These are phyloP conservation scores for Spergularia azorica DNA, from an alignment of 179 eudicot species.

Conservation along the genomic window DNA sequence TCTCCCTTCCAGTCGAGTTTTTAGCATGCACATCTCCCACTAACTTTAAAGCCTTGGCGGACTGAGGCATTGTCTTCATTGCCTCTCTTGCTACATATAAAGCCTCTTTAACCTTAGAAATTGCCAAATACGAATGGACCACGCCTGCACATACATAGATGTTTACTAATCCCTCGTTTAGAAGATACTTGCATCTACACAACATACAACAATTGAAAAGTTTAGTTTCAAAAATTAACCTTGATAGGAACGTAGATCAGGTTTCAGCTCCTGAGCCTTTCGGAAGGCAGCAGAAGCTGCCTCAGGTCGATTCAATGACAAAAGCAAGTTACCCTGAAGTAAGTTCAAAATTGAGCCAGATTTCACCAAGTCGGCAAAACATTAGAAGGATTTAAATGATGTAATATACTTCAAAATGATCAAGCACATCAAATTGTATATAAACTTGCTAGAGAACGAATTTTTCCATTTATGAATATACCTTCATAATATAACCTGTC, in stretches of 20 bases:
- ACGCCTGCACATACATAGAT: slow-evolving; percentile 50
- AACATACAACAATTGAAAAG: not conserved
- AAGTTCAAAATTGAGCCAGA: slow-evolving; percentile 5
- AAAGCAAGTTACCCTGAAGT: slow-evolving; percentile 80
- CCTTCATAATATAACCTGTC: slow-evolving; percentile 89
- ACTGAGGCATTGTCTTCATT: slow-evolving; percentile 95
- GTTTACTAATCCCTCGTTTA: not conserved
- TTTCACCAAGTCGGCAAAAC: not conserved
- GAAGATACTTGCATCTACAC: not conserved
- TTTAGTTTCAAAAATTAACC: slow-evolving; percentile 36
- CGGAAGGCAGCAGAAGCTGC: slow-evolving; percentile 83
- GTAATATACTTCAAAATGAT: not conserved
- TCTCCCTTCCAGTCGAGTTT: slow-evolving; percentile 84
- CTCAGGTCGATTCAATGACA: slow-evolving; percentile 92
- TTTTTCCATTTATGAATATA: slow-evolving; percentile 23
- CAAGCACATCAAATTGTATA: not conserved
- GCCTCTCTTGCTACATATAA: slow-evolving; percentile 89
- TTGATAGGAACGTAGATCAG: slow-evolving; percentile 98
- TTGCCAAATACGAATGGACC: slow-evolving; percentile 85
- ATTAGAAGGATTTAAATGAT: not conserved
- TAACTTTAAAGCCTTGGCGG: slow-evolving; percentile 88
- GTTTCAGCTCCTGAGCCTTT: slow-evolving; percentile 80
- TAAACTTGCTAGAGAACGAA: not conserved
- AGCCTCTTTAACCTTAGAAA: slow-evolving; percentile 91
- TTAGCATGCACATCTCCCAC: slow-evolving; percentile 98